phyloP scores from a whole-genome alignment of 169 alveolate species.

The Plasmodium knowlesi region DNA sequence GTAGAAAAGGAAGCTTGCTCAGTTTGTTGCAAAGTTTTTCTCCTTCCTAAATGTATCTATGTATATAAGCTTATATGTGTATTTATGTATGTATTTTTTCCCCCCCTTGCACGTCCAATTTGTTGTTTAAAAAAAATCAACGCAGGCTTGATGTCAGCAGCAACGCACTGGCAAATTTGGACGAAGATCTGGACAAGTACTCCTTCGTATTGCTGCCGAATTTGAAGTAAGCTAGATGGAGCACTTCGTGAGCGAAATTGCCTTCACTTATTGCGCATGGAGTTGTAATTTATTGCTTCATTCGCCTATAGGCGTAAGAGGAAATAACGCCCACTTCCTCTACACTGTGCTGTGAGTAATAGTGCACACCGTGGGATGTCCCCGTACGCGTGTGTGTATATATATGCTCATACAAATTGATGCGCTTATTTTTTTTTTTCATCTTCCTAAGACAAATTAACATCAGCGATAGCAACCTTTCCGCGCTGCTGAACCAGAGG shows the following conservation, averaged over 20 bases:
- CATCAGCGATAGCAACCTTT: constrained; percentile 50
- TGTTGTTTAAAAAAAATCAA: not conserved
- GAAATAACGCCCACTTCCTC: not conserved
- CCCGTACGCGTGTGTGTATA: not conserved
- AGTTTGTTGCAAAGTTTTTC: not conserved
- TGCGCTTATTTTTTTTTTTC: not conserved
- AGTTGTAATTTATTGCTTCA: not conserved
- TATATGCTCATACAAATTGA: not conserved
- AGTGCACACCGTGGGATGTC: not conserved
- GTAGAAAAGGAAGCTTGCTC: not conserved
- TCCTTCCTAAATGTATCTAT: not conserved
- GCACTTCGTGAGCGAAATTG: not conserved
- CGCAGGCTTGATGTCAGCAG: constrained; percentile 67
- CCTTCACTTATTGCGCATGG: not conserved
- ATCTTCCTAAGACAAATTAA: constrained; percentile 37
- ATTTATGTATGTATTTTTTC: not conserved
- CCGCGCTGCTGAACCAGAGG: constrained; percentile 25
- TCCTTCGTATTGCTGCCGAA: constrained; percentile 26
- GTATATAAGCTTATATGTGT: not conserved
- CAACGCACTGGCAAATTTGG: constrained; percentile 19
- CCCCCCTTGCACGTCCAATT: not conserved
- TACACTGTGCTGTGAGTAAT: not conserved
- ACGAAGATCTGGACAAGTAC: constrained; percentile 48
- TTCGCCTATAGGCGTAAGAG: not conserved
- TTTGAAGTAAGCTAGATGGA: constrained; percentile 39